A percentile compares a stretch with the other conserved stretches of the same genome.
phyloP scores from a whole-genome alignment of 2,329 filamentous ascomycete species.

The Fusarium graminum region DNA sequence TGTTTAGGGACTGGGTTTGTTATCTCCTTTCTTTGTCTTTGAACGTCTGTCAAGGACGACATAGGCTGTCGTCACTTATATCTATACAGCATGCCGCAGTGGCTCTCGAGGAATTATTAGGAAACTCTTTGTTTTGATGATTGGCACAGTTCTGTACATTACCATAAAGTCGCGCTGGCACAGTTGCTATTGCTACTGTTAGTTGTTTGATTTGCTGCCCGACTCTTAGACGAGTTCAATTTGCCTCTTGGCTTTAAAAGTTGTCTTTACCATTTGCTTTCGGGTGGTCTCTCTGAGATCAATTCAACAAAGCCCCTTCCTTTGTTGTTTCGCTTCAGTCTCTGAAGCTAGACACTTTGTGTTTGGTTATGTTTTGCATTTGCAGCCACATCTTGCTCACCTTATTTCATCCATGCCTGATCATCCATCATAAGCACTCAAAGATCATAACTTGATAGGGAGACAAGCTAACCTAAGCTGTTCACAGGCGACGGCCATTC shows the following conservation, averaged over 20 bases:
- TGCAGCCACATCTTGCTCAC: constrained; percentile 22
- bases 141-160: constrained; percentile 67
- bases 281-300: constrained; percentile 38
- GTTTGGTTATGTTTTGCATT: constrained; percentile 34
- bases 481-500: constrained; percentile 69
- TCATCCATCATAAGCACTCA: constrained; percentile 32
- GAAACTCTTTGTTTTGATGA: constrained; percentile 51
- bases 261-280: constrained; percentile 48
- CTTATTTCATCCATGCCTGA: constrained; percentile 1
- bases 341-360: constrained; percentile 30
- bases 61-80: constrained; percentile 47
- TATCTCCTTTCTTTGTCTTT: constrained; percentile 44
- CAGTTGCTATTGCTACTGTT: constrained; percentile 58
- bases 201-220: constrained; percentile 53
- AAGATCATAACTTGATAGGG: constrained; percentile 17
- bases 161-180: constrained; percentile 60
- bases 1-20: constrained; percentile 49
- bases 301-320: constrained; percentile 20
- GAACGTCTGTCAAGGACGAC: constrained; percentile 43
- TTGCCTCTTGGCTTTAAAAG: constrained; percentile 52
- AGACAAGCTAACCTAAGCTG: constrained; percentile 50
- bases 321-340: constrained; percentile 41
- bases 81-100: constrained; percentile 50
- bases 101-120: constrained; percentile 56
- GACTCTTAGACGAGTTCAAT: constrained; percentile 56